A percentile compares a stretch with the other conserved stretches of the same genome.
These are phyloP conservation scores for Zygosaccharomyces gambellarensis DNA, from an alignment of 805 yeast genomes.

Conservation along the genomic window DNA sequence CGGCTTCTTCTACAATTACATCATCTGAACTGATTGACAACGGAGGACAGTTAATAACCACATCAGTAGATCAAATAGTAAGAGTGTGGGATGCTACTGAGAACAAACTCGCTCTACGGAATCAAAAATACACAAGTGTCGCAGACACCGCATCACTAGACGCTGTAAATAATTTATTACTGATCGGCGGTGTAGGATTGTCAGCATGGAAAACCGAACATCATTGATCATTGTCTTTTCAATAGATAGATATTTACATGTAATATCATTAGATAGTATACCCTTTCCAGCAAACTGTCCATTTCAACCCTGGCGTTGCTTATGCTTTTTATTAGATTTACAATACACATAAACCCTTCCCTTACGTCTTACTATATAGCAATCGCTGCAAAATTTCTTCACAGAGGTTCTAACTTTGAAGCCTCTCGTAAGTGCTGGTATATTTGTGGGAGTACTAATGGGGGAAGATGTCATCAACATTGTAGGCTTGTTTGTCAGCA, in stretches of 20 bases:
- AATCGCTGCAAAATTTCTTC: constrained; percentile 87
- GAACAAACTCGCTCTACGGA: constrained; percentile 29
- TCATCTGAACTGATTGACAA: constrained; percentile 42
- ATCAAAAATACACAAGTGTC: constrained; percentile 63
- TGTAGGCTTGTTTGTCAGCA: constrained; percentile 6
- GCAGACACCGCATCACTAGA: constrained; percentile 86
- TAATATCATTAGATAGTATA: constrained; percentile 1
- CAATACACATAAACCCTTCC: constrained; percentile 92
- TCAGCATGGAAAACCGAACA: constrained; percentile 37
- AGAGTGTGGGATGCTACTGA: constrained; percentile 53
- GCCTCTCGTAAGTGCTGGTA: constrained; percentile 47
- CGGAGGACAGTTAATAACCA: constrained; percentile 43
- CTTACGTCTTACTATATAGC: constrained; percentile 89
- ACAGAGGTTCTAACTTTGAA: constrained; percentile 92
- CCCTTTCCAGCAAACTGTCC: constrained; percentile 5
- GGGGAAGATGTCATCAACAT: background rate
- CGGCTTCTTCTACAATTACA: constrained; percentile 87
- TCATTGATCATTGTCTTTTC: background rate
- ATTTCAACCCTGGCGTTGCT: constrained; percentile 77
- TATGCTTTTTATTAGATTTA: constrained; percentile 88
- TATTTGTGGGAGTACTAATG: background rate
- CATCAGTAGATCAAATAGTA: constrained; percentile 81
- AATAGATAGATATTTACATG: constrained; percentile 8
- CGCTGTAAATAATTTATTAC: constrained; percentile 32
- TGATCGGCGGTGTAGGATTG: constrained; percentile 83